phyloP scores from a whole-genome alignment of 2,329 filamentous ascomycete species.

The Xylariaceae sp. region DNA sequence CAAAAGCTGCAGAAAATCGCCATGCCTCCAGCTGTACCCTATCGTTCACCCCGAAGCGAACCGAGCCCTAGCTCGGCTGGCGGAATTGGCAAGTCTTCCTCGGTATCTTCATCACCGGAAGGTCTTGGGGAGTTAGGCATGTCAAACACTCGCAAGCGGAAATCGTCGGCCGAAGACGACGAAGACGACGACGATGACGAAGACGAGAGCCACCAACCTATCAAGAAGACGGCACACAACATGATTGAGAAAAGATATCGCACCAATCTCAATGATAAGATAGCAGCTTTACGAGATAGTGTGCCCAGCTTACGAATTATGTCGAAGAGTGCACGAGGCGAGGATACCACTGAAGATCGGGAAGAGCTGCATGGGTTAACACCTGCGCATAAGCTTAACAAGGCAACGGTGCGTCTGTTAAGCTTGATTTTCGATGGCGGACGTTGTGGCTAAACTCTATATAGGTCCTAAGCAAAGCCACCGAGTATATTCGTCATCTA shows the following conservation, averaged over 20 bases:
- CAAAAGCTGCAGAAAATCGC: slow-evolving; percentile 67
- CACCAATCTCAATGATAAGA: slow-evolving; percentile 97
- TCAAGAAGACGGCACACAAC: slow-evolving; percentile 95
- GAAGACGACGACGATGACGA: slow-evolving; percentile 67
- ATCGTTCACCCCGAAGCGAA: slow-evolving; percentile 63
- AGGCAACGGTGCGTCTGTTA: slow-evolving; percentile 73
- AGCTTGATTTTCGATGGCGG: neutral
- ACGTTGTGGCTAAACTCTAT: slow-evolving; percentile 28
- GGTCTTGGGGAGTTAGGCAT: slow-evolving; percentile 52
- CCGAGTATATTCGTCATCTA: slow-evolving; percentile 92
- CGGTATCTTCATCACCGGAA: slow-evolving; percentile 69
- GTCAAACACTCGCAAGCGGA: slow-evolving; percentile 66
- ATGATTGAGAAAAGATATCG: slow-evolving; percentile 98
- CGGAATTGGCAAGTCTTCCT: slow-evolving; percentile 52
- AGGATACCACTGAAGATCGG: slow-evolving; percentile 74
- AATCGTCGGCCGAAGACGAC: slow-evolving; percentile 65
- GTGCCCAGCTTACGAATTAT: slow-evolving; percentile 89
- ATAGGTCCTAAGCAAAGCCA: slow-evolving; percentile 86
- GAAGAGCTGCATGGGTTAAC: slow-evolving; percentile 83
- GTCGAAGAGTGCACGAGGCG: slow-evolving; percentile 72
- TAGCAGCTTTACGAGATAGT: slow-evolving; percentile 87
- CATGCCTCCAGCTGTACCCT: slow-evolving; percentile 68
- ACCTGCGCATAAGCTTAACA: slow-evolving; percentile 93
- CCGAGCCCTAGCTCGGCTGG: slow-evolving; percentile 64
- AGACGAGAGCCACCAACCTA: slow-evolving; percentile 59